Base-by-base conservation (phyloP, 2,329 filamentous ascomycete genomes). In the Apiospora sp. region DNA sequence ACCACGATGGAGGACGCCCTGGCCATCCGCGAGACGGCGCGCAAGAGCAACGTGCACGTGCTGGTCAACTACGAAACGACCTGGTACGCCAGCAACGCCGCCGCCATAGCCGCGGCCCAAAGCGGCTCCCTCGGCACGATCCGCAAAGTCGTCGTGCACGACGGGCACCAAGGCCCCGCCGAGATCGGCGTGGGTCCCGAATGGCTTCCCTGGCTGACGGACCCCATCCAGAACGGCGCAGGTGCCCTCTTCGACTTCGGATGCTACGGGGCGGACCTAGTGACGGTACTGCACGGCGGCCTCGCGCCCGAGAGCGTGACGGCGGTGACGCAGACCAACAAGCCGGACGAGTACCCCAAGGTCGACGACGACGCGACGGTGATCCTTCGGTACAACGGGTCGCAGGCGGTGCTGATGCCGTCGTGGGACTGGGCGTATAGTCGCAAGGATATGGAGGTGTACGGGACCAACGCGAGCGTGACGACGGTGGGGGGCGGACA, bases 381-480 rank as follows among this genome's bases (percentile, higher is more conserved):
- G 30, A 7, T 61, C 7, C 54, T 61, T 19, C 54, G 54, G 16
- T 61, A 61, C 19, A 34, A 61, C 19, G 54, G 54, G 7, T 37
- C 30, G 7, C 54, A 61, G 19, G 54, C 54, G 16, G 54, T 61
- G 54, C 54, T 61, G 30, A 61, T 61, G 54, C 54, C 54, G 12
- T 61, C 54, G 54, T 61, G 54, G 54, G 16, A 37, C 7, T 61
- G 54, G 54, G 14, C 54, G 16, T 61, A 61, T 4, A 0, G 6
- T 6, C 27, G 54, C 2, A 61, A 61, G 19, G 54, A 61, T 16
- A 61, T 61, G 54, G 54, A 61, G 16, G 54, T 61, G 6, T 61
- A 61, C 54, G 54, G 54, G 54, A 61, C 54, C 30, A 61, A 61
- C 14, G 54, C 54, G 16, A 61, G 54, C 54, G 16, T 61, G 54